Evolutionary conservation across 371 early-diverging fungal genomes (phyloP).

Genomic region (Funneliformis caledonium): DNA sequence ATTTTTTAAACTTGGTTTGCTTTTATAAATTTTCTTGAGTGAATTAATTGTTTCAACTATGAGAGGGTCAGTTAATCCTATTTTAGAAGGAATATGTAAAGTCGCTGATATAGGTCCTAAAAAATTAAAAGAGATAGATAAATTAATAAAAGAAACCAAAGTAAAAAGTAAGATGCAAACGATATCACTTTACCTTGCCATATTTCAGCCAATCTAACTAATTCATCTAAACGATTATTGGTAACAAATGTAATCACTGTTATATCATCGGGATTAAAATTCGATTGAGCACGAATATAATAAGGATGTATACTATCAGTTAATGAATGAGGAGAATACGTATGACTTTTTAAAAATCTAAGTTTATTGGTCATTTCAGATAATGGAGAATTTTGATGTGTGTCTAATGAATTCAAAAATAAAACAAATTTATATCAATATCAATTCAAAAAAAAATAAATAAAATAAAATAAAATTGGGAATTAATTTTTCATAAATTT

Average conservation of each 20-base stretch:
- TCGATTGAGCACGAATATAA: slow-evolving; percentile 45
- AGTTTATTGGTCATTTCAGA: slow-evolving; percentile 5
- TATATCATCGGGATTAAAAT: slow-evolving; percentile 45
- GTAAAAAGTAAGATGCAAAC: neutral
- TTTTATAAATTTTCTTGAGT: slow-evolving; percentile 51
- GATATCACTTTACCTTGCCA: slow-evolving; percentile 43
- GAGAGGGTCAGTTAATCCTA: slow-evolving; percentile 40
- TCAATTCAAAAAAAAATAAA: neutral
- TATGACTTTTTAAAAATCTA: slow-evolving; percentile 36
- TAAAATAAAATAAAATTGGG: neutral
- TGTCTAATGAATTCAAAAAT: slow-evolving; percentile 4
- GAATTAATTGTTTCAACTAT: slow-evolving; percentile 42
- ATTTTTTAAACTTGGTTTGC: slow-evolving; percentile 47
- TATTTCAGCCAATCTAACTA: slow-evolving; percentile 45
- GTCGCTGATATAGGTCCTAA: slow-evolving; percentile 64
- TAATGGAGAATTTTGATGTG: slow-evolving; percentile 30
- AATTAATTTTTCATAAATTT: neutral
- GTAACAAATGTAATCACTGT: slow-evolving; percentile 49
- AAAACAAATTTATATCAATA: neutral
- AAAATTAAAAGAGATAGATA: neutral
- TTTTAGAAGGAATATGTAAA: slow-evolving; percentile 50
- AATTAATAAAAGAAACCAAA: neutral
- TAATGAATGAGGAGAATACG: slow-evolving; percentile 17
- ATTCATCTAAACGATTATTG: slow-evolving; percentile 48
- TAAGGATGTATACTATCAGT: slow-evolving; percentile 49